Conservation (phyloP, 345 rosid genomes). For the Citropsis articulata region DNA sequence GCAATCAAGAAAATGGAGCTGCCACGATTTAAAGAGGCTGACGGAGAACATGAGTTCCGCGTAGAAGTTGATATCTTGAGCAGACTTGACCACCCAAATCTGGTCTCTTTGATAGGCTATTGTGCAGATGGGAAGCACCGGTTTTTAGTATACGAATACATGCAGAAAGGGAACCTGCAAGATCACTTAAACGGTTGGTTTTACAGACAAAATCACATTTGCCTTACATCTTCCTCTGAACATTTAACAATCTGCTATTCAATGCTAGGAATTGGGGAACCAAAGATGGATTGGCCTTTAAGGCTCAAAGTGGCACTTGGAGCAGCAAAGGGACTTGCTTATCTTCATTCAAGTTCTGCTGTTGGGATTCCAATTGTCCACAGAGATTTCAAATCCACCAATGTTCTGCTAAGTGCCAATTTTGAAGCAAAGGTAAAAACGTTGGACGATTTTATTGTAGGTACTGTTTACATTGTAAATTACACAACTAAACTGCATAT, state of each 20-base stretch:
- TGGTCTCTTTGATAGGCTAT: conserved; percentile 88
- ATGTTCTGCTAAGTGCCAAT: conserved; percentile 65
- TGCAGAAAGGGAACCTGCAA: conserved; percentile 96
- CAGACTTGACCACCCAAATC: conserved; percentile 89
- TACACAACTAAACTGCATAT: background rate
- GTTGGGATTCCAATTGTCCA: conserved; percentile 92
- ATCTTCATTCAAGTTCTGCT: conserved; percentile 81
- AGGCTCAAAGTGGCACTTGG: conserved; percentile 88
- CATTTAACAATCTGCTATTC: conserved; percentile 8
- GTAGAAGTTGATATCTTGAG: conserved; percentile 96
- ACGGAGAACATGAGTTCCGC: conserved; percentile 90
- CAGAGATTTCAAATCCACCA: conserved; percentile 94
- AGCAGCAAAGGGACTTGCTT: conserved; percentile 91
- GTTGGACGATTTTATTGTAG: background rate
- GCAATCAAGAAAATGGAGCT: conserved; percentile 98
- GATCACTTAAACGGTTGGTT: conserved; percentile 83
- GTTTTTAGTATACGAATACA: conserved; percentile 87
- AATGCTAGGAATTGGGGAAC: conserved; percentile 63
- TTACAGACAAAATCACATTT: conserved; percentile 11
- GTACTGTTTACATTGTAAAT: background rate
- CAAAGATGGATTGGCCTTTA: conserved; percentile 80
- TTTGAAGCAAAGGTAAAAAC: conserved; percentile 78
- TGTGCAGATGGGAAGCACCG: conserved; percentile 93
- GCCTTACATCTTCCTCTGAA: conserved; percentile 1
- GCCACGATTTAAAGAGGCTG: conserved; percentile 76